phyloP scores from a whole-genome alignment of 2,329 filamentous ascomycete genomes.

The Thielaviopsis ethacetica region DNA sequence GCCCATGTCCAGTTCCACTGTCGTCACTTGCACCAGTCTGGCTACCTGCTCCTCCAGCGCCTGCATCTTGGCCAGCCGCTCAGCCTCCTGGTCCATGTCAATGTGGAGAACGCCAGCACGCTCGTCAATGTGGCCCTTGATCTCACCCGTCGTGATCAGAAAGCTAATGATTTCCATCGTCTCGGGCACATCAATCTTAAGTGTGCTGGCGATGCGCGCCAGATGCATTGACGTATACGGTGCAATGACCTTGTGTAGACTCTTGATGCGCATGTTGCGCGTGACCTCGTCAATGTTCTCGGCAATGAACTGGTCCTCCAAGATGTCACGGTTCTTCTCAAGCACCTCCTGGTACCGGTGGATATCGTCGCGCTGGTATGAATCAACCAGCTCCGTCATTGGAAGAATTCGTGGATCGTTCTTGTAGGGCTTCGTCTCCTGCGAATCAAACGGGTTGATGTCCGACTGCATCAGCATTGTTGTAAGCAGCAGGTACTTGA shows the following conservation, averaged over 20 bases:
- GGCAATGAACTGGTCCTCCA: constrained; percentile 87
- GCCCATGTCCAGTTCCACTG: constrained; percentile 51
- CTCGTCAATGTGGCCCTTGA: constrained; percentile 80
- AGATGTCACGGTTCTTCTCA: constrained; percentile 71
- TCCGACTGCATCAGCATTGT: constrained; percentile 98
- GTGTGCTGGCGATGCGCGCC: constrained; percentile 69
- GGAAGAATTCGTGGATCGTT: constrained; percentile 87
- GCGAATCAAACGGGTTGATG: constrained; percentile 97
- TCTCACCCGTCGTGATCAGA: constrained; percentile 77
- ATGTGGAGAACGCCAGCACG: constrained; percentile 72
- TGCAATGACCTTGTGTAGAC: constrained; percentile 78
- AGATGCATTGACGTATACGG: constrained; percentile 89
- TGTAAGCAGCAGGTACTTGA: constrained; percentile 90
- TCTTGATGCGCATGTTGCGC: constrained; percentile 94
- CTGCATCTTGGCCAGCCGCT: constrained; percentile 56
- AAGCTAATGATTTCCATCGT: constrained; percentile 93
- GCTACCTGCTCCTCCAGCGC: constrained; percentile 57
- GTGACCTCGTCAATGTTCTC: constrained; percentile 99
- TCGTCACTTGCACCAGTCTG: constrained; percentile 51
- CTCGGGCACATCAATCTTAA: constrained; percentile 71
- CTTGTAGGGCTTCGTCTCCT: constrained; percentile 97
- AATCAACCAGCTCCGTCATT: constrained; percentile 94
- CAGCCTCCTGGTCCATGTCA: constrained; percentile 53
- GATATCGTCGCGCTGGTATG: constrained; percentile 91
- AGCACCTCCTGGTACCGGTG: constrained; percentile 79